A percentile compares a stretch with the other conserved stretches of the same genome.
These are phyloP conservation scores for Erodium chrysanthum DNA, from an alignment of 441 rosid species.

Conservation along the genomic window DNA sequence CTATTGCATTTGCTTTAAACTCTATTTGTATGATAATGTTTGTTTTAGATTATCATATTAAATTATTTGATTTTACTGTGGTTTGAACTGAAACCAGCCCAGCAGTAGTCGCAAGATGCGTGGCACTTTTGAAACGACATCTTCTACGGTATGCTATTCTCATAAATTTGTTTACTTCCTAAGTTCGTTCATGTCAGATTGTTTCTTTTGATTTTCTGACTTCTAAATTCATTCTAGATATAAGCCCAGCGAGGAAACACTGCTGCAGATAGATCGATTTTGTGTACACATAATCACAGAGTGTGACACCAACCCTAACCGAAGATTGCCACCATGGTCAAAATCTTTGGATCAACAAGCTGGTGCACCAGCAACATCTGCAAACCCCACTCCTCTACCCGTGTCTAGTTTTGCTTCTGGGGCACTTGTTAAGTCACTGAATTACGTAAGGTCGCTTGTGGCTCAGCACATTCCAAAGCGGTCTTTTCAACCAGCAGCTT, in stretches of 20 bases:
- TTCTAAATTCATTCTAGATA: slow-evolving; percentile 46
- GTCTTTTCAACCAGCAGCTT: slow-evolving; percentile 79
- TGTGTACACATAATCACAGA: slow-evolving; percentile 67
- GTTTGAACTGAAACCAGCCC: slow-evolving; percentile 59
- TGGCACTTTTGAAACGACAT: slow-evolving; percentile 81
- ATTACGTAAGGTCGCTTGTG: slow-evolving; percentile 88
- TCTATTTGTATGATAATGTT: slow-evolving; percentile 9
- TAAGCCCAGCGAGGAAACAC: slow-evolving; percentile 88
- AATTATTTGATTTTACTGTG: slow-evolving; percentile 23
- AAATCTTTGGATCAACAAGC: slow-evolving; percentile 40
- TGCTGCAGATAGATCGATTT: slow-evolving; percentile 82
- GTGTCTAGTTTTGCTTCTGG: slow-evolving; percentile 81
- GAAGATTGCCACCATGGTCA: slow-evolving; percentile 42
- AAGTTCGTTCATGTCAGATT: slow-evolving; percentile 1
- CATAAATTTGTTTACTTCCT: slow-evolving; percentile 16
- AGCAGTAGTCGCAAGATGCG: slow-evolving; percentile 91
- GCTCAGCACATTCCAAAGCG: slow-evolving; percentile 75
- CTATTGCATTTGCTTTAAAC: slow-evolving; percentile 1
- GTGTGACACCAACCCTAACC: slow-evolving; percentile 53
- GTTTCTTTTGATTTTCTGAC: slow-evolving; percentile 17
- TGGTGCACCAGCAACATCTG: slow-evolving; percentile 28
- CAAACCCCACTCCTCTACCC: slow-evolving; percentile 55
- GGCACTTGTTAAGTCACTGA: slow-evolving; percentile 82
- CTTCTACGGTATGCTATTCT: slow-evolving; percentile 57
- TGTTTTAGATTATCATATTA: slow-evolving; percentile 2